These are phyloP conservation scores for Psilocybe sp. DNA, from an alignment of 768 basidiomycete genomes.

Conservation along the genomic window DNA sequence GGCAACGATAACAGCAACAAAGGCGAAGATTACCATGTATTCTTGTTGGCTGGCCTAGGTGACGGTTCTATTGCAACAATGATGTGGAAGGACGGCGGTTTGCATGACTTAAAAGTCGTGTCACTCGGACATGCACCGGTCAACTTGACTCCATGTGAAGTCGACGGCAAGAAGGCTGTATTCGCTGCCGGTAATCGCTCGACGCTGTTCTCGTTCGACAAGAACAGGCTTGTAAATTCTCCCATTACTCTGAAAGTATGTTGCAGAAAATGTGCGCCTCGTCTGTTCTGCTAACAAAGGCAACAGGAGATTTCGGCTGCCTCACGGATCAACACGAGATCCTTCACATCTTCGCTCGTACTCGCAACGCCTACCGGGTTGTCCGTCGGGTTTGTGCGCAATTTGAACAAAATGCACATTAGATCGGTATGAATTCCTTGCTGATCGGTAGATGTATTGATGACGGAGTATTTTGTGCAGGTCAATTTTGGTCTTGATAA, in stretches of 20 bases:
- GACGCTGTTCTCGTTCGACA: constrained; percentile 67
- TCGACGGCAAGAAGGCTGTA: constrained; percentile 54
- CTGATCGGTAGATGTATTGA: background rate
- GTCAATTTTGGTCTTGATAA: constrained; percentile 58
- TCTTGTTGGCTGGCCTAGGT: constrained; percentile 70
- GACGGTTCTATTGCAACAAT: constrained; percentile 71
- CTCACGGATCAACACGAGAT: constrained; percentile 43
- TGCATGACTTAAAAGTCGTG: constrained; percentile 53
- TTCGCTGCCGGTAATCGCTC: constrained; percentile 74
- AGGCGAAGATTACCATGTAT: constrained; percentile 37
- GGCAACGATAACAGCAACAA: constrained; percentile 33
- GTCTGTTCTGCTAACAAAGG: background rate
- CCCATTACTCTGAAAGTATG: constrained; percentile 68
- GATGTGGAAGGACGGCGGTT: constrained; percentile 39
- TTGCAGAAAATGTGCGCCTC: background rate
- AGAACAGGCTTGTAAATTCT: constrained; percentile 60
- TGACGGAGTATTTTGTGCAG: constrained; percentile 1
- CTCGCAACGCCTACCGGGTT: constrained; percentile 54
- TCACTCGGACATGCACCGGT: constrained; percentile 70
- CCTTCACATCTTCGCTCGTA: constrained; percentile 53
- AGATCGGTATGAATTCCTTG: constrained; percentile 51
- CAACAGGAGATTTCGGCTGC: constrained; percentile 52
- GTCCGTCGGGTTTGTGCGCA: constrained; percentile 61
- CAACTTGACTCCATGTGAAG: constrained; percentile 48
- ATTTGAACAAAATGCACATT: constrained; percentile 79